Evolutionary conservation across 257 asterid species (phyloP).

Genomic region (Nicotiana noctiflora): DNA sequence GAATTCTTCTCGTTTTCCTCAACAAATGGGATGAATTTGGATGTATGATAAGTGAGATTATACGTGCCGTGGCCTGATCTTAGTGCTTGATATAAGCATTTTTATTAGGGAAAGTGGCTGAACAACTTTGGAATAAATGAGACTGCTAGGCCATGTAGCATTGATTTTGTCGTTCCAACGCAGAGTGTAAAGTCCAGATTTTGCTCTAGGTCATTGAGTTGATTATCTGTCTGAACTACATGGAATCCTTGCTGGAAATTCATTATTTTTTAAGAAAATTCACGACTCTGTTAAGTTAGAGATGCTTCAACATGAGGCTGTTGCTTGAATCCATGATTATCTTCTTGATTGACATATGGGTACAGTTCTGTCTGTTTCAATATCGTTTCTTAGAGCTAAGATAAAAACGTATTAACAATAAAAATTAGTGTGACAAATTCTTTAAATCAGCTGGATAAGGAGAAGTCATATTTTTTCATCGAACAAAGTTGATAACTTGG

Average conservation of each 20-base stretch:
- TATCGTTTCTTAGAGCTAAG: no score
- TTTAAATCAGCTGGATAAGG: no score
- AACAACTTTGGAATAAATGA: slow-evolving; percentile 7
- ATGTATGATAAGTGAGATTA: slow-evolving; percentile 10
- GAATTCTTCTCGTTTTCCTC: slow-evolving; percentile 16
- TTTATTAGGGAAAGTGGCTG: not conserved
- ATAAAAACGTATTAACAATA: no score
- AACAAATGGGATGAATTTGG: not conserved
- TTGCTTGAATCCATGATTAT: not conserved
- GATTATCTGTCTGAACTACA: no score
- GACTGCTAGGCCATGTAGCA: not conserved
- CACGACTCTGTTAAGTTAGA: not conserved
- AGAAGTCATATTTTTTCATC: no score
- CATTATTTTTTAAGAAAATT: not conserved
- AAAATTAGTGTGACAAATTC: no score
- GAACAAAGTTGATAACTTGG: no score
- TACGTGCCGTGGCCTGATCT: not conserved
- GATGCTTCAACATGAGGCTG: not conserved
- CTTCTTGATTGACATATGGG: not conserved
- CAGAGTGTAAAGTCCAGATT: not conserved
- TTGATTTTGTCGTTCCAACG: not conserved
- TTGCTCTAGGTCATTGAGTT: slow-evolving; percentile 6
- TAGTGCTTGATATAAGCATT: slow-evolving; percentile 6
- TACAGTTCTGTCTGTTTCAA: not conserved
- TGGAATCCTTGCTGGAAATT: not conserved